Evolutionary conservation across 192 early-diverging fungal genomes (phyloP).

Genomic region (Gonapodya prolifera): DNA sequence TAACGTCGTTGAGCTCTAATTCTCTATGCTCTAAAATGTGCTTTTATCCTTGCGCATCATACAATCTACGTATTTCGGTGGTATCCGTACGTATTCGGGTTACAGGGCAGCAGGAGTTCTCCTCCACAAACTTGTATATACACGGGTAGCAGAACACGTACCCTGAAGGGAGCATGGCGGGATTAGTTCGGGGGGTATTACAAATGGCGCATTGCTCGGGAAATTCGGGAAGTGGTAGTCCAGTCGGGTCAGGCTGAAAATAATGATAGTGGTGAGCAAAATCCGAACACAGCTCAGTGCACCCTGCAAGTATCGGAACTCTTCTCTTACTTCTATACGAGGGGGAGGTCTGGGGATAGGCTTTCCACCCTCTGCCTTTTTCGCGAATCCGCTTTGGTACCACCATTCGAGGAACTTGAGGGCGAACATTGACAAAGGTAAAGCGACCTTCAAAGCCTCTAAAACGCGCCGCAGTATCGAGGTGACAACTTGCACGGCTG

Average conservation of each 20-base stretch:
- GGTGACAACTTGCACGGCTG: neutral
- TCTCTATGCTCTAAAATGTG: too few species aligned
- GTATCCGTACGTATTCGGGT: constrained; percentile 39
- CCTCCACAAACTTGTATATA: constrained; percentile 60
- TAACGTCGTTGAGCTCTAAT: too few species aligned
- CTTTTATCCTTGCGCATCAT: too few species aligned
- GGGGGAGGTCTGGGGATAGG: constrained; percentile 63
- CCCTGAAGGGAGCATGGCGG: constrained; percentile 72
- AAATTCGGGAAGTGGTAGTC: constrained; percentile 56
- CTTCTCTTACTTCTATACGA: constrained; percentile 38
- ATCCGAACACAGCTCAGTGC: too few species aligned
- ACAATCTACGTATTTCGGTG: constrained; percentile 56
- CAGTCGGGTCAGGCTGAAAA: constrained; percentile 57
- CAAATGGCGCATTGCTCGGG: constrained; percentile 75
- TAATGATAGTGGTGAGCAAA: neutral
- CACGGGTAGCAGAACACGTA: constrained; percentile 94
- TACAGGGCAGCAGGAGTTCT: constrained; percentile 63
- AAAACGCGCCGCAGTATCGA: constrained; percentile 19
- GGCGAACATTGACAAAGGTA: constrained; percentile 86
- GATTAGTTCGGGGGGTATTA: constrained; percentile 55
- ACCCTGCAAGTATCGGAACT: neutral
- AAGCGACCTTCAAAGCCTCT: constrained; percentile 56
- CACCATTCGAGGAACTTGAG: constrained; percentile 96
- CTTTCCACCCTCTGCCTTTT: constrained; percentile 24
- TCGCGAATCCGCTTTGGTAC: constrained; percentile 74